Evolutionary conservation across 768 basidiomycete species (phyloP).

Genomic region (Termitomyces sp.): DNA sequence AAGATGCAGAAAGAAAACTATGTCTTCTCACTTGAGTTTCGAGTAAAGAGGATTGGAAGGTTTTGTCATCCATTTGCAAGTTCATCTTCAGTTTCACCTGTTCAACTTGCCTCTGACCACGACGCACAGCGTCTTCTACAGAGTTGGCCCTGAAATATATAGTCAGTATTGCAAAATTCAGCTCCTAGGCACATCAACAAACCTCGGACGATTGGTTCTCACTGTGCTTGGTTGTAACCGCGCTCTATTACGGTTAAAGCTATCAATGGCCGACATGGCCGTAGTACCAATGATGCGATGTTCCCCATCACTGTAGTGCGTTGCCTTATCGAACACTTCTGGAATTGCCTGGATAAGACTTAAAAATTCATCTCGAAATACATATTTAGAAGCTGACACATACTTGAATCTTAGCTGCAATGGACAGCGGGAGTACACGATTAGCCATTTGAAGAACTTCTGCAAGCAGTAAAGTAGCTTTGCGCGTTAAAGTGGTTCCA

Average conservation of each 20-base stretch:
- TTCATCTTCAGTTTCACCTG: slow-evolving; percentile 85
- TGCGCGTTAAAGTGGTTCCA: slow-evolving; percentile 73
- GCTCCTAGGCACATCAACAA: background rate
- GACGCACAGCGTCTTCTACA: slow-evolving; percentile 78
- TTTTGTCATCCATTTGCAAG: slow-evolving; percentile 93
- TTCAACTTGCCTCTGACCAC: slow-evolving; percentile 88
- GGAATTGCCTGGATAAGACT: slow-evolving; percentile 61
- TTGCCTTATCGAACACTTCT: slow-evolving; percentile 78
- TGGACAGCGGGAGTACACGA: slow-evolving; percentile 71
- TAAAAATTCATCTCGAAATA: slow-evolving; percentile 1
- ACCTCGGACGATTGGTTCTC: slow-evolving; percentile 66
- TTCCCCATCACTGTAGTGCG: slow-evolving; percentile 71
- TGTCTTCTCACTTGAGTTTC: slow-evolving; percentile 71
- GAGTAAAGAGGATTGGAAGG: slow-evolving; percentile 79
- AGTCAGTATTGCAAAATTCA: background rate
- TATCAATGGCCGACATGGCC: slow-evolving; percentile 84
- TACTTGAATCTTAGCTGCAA: slow-evolving; percentile 85
- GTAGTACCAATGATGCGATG: slow-evolving; percentile 80
- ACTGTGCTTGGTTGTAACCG: slow-evolving; percentile 56
- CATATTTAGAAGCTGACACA: background rate
- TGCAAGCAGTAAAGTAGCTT: slow-evolving; percentile 87
- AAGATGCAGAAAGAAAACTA: background rate
- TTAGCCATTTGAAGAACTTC: slow-evolving; percentile 89
- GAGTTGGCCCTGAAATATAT: slow-evolving; percentile 56
- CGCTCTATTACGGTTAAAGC: slow-evolving; percentile 84